Evolutionary conservation across 106 monocot species (phyloP), one percentile per base, ranked within the genome.

Genomic region (Triglochin maritima): DNA sequence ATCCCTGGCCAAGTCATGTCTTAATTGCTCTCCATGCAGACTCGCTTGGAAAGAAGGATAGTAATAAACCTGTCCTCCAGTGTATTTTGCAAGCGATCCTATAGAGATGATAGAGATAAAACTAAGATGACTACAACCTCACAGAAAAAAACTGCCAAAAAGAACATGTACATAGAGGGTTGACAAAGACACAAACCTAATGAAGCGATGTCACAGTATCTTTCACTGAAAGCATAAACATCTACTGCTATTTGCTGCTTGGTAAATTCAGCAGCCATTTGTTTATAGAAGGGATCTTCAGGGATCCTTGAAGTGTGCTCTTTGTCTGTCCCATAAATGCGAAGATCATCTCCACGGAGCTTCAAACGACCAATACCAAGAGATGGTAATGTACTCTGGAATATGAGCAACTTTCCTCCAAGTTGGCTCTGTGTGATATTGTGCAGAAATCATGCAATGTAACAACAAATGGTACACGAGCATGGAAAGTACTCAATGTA

Each of bases 201-300:
- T 56, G 92, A 89, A 84, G 98, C 98, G 64, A 89, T 77, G 72
- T 98, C 98, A 51, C 73, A 79, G 49, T 88, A 98, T 72, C 81
- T 98, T 44, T 88, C 81, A 46, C 82, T 84, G 69, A 86, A 86
- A 75, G 84, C 76, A 80, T 68, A 98, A 59, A 92, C 72, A 58
- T 98, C 92, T 13, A 98, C 88, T 6, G 82, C 83, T 62, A 92
- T 98, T 60, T 98, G 98, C 64, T 79, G 75, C 71, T 98, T 98
- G 45, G 91, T 86, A 63, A 98, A 92, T 66, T 98, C 98, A 64
- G 91, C 98, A 68, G 98, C 98, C 88, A 91, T 92, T 59, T 98
- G 91, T 69, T 98, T 98, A 72, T 98, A 98, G 50, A 98, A 98
- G 66, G 91, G 85, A 72, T 98, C 98, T 71, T 98, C 91, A 58